Conservation (phyloP, 106 monocot species). For the Phalaenopsis equestris region DNA sequence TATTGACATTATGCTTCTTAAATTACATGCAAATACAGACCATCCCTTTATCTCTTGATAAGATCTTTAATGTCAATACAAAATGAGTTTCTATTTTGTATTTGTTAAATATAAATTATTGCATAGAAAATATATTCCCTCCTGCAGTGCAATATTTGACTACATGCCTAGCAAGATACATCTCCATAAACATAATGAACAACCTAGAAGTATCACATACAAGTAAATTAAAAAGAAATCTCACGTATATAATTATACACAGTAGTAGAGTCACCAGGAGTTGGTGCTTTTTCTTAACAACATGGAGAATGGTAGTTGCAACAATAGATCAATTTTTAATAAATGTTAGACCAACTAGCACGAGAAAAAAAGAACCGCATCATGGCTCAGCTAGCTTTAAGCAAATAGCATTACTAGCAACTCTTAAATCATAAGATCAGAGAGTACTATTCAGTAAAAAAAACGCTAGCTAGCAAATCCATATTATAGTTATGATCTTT, state of each 20-base stretch:
- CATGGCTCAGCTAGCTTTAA: background rate
- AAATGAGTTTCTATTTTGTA: no score
- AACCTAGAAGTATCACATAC: background rate
- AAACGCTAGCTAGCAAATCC: background rate
- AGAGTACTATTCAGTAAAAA: background rate
- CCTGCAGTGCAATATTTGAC: no score
- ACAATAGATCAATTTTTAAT: slow-evolving; percentile 5
- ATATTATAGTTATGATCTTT: background rate
- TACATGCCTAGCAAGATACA: no score
- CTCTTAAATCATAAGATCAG: background rate
- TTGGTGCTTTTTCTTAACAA: no score
- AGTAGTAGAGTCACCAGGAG: no score
- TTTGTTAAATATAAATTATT: background rate
- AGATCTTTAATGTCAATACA: slow-evolving; percentile 94
- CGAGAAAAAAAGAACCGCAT: no score
- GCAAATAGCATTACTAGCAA: background rate
- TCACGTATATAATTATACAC: no score
- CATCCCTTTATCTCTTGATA: slow-evolving; percentile 93
- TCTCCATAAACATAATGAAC: background rate
- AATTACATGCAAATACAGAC: slow-evolving; percentile 47
- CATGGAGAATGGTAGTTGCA: no score
- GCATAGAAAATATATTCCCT: no score
- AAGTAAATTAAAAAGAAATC: background rate
- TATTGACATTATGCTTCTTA: background rate
- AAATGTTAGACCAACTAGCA: background rate